Evolutionary conservation across 2,329 filamentous ascomycete genomes (phyloP).

Genomic region (Alternaria sp.): DNA sequence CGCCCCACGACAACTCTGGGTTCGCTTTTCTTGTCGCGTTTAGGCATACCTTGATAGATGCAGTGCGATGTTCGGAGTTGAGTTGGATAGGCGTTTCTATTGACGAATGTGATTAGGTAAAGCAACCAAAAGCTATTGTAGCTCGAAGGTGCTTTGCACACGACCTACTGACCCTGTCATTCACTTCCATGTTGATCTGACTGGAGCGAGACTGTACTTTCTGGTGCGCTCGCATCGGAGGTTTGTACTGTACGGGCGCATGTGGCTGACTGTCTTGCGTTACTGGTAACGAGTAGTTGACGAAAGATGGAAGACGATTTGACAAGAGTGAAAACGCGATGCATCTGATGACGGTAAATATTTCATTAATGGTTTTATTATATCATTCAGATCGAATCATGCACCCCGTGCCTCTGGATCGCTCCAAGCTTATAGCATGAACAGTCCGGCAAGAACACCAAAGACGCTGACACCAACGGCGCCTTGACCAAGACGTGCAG

Average conservation of each 20-base stretch:
- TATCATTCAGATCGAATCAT: neutral
- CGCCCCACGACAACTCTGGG: neutral
- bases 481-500: constrained; percentile 10
- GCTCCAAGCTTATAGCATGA: constrained; percentile 17
- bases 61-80: neutral
- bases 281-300: neutral
- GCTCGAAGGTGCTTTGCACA: neutral
- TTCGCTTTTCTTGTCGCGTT: neutral
- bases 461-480: constrained; percentile 14
- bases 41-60: neutral
- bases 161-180: neutral
- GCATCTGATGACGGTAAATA: neutral
- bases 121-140: neutral
- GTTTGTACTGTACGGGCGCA: neutral
- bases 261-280: neutral
- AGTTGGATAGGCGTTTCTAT: neutral
- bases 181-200: neutral
- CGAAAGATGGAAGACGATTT: neutral
- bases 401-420: neutral
- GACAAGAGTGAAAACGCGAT: neutral
- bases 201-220: neutral
- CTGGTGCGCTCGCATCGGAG: neutral
- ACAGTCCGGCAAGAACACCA: constrained; percentile 14
- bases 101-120: neutral
- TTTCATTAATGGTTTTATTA: neutral